Percentiles rank a stretch among this genome's conserved stretches.
Evolutionary conservation across 148 eudicot genomes (phyloP).

Genomic region (Cornus florida): DNA sequence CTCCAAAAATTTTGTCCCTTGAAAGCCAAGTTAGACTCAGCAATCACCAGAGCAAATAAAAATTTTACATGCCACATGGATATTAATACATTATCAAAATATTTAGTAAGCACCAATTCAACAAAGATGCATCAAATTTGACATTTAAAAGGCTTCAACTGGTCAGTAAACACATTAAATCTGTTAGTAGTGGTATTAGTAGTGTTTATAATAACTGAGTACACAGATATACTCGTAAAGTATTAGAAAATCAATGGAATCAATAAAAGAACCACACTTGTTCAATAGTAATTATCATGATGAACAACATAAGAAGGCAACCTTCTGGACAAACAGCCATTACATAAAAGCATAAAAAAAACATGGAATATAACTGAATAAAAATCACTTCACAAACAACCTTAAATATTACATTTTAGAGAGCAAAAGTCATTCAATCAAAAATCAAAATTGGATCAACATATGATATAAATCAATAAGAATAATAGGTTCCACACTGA

Average conservation of each 20-base stretch:
- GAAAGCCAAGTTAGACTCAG: neutral
- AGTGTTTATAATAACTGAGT: too few relatives aligned
- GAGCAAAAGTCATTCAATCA: neutral
- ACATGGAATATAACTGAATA: too few relatives aligned
- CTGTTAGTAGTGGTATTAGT: neutral
- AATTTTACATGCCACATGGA: neutral
- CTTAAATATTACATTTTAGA: neutral
- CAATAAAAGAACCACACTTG: neutral
- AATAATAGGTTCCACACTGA: constrained; percentile 1
- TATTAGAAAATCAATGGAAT: too few relatives aligned
- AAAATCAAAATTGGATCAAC: neutral
- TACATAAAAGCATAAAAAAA: neutral
- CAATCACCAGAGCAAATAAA: neutral
- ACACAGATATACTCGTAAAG: neutral
- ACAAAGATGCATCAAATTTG: too few relatives aligned
- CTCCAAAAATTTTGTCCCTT: neutral
- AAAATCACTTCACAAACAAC: neutral
- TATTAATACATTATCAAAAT: too few relatives aligned
- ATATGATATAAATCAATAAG: neutral
- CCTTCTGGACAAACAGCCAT: neutral
- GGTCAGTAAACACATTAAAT: neutral
- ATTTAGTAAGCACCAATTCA: too few relatives aligned
- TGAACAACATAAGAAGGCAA: neutral
- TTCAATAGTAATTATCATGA: neutral
- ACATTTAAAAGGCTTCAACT: neutral